Evolutionary conservation across 2,329 filamentous ascomycete genomes (phyloP).

Genomic region (Penicillium sp.): DNA sequence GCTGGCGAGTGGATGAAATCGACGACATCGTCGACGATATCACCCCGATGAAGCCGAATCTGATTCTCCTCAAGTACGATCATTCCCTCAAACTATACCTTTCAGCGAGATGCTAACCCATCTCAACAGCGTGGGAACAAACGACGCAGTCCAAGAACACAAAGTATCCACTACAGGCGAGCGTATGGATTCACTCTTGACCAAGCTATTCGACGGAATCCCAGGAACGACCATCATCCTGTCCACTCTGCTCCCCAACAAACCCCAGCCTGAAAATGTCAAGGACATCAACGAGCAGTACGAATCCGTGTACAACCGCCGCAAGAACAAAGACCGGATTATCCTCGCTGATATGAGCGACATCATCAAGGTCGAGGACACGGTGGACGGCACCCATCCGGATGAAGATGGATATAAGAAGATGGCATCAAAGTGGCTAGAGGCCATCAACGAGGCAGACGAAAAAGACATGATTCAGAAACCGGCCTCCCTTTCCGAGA

Average conservation of each 20-base stretch:
- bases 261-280: constrained; percentile 3
- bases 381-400: constrained; percentile 23
- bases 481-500: too few relatives aligned
- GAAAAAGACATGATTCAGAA: constrained; percentile 12
- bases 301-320: constrained; percentile 19
- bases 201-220: constrained; percentile 20
- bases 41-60: constrained; percentile 17
- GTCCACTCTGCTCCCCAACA: constrained; percentile 30
- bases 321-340: constrained; percentile 16
- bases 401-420: constrained; percentile 20
- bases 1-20: constrained; percentile 21
- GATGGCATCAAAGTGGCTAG: constrained; percentile 29
- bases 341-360: constrained; percentile 26
- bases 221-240: constrained; percentile 28
- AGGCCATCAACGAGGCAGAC: constrained; percentile 18
- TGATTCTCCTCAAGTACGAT: constrained; percentile 27
- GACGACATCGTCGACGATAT: constrained; percentile 5
- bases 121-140: constrained; percentile 30
- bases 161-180: constrained; percentile 14
- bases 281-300: constrained; percentile 24
- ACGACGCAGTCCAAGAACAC: constrained; percentile 28
- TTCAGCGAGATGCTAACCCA: constrained; percentile 6
- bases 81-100: too few relatives aligned
- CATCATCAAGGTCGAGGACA: constrained; percentile 14
- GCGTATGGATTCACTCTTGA: constrained; percentile 25